Evolutionary conservation across 805 yeast species (phyloP), one percentile per base, ranked within the genome.

Genomic region (Yamadazyma scolyti): DNA sequence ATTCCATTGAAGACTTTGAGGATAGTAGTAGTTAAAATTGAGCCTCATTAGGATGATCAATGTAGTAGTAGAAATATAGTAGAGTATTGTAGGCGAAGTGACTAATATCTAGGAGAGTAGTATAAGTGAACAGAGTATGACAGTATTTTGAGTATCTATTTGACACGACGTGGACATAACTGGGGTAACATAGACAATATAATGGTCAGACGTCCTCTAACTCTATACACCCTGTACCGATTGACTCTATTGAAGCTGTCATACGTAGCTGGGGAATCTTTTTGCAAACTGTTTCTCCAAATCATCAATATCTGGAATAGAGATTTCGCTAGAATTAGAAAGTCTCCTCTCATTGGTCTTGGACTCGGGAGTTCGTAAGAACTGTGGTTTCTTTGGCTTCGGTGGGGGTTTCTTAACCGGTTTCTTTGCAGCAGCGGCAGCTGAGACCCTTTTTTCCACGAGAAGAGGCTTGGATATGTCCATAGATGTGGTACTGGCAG

Each of bases 351-450:
- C 33, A 9, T 31, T 25, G 8, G 36, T 54, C 25, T 21, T 33
- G n/a, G n/a, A n/a, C 15, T 35, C 45, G 4, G 56, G 57, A 7
- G 71, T 53, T 42, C 68, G 68, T 34, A 79, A 56, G 43, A 73
- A 70, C 3, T 50, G 47, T 3, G 90, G 89, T 44, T 82, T 82
- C 44, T 61, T 62, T 1, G 88, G 88, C 43, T 77, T 79, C 17
- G 79, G 78, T 4, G 84, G 82, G 2, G 79, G 75, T 31, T 49
- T 52, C 38, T 61, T 59, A 4, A 25, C 17, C 9, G 34, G 33
- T 17, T 32, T 16, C 25, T 31, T 31, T 4, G 34, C 2, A 4
- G 28, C 24, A 5, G 27, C n/a, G 9, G 24, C 24, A 6, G 11
- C 8, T 19, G 10, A 19, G n/a, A n/a, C n/a, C n/a, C n/a, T n/a